Base-by-base conservation (phyloP, 208 protist genomes). In the Leptomonas pyrrhocoris region DNA sequence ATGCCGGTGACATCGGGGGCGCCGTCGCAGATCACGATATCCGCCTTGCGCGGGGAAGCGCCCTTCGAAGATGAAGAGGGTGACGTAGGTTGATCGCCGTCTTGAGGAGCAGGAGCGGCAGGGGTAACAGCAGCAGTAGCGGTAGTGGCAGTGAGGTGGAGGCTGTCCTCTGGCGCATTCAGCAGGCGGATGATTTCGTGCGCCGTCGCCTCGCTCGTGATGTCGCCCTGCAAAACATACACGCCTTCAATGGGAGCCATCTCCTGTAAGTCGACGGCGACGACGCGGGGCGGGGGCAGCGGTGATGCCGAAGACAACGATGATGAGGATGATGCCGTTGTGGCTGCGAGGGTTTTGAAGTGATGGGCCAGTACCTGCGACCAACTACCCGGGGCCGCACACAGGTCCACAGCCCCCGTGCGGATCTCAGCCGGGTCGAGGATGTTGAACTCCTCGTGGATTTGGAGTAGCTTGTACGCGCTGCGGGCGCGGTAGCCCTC, bases 391-490 rank as follows among this genome's bases (percentile, higher is more conserved):
- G 98, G 98, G 4, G 98, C 98, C 0, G 98, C 98, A 85, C 98
- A 99, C 34, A 99, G 85, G 85, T 99, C 99, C 16, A 99, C 98
- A 31, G 93, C 98, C 13, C 97, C 86, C 6, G 83, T 95, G 0
- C 97, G 89, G 63, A 90, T 94, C 36, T 95, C 62, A 0, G 73
- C 65, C 11, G 82, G 63, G 31, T 82, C 56, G 23, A 99, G 92
- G 27, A 99, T 93, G 54, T 94, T 58, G 74, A 99, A 99, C 62
- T 99, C 89, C 48, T 99, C 97, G 68, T 99, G 95, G 9, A 99
- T 90, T 73, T 99, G 98, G 1, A 99, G 87, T 8, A 99, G 89
- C 81, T 99, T 99, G 87, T 99, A 99, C 9, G 99, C 99, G 53
- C 97, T 99, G 36, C 99, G 89, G 6, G 99, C 99, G 18, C 99